Evolutionary conservation across 2,329 filamentous ascomycete genomes (phyloP), one percentile per base, ranked within the genome.

Genomic region (Onygena corvina): DNA sequence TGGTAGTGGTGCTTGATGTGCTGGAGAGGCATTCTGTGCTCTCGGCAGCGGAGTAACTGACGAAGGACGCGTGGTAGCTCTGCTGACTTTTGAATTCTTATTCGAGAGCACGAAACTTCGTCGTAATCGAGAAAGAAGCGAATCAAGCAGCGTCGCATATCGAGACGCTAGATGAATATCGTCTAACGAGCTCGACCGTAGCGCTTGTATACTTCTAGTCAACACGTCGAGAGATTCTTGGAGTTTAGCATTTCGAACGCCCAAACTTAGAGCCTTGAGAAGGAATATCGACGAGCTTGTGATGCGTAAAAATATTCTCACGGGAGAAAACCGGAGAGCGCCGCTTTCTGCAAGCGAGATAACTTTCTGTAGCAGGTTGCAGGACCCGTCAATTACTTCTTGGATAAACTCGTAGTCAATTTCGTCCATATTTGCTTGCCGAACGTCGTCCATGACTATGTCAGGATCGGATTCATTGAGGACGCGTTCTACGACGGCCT

Each of bases 231-330:
- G 63, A 0, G 70, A 72, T 25, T 69, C 68, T 47, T 69, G 67
- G 4, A 76, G 58, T 42, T 73, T 73, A 4, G 71, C 67, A 50
- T 74, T 71, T 1, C 71, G 65, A 1, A 71, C 68, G 0, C 73
- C 73, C 31, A 76, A 48, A 50, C 72, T 75, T 11, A 76, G 57
- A 0, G 71, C 72, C 56, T 69, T 69, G 56, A 77, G 69, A 2
- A 77, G 61, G 50, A 77, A 76, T 3, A 79, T 75, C 0, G 75
- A 76, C 0, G 73, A 72, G 2, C 72, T 75, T 2, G 72, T 76
- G 40, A 76, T 71, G 20, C 75, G 70, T 2, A 77, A 60, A 48
- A 76, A 75, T 11, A 76, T 72, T 14, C 74, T 65, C 1, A 76
- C 71, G 0, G 75, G 76, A 0, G 69, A 73, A 53, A 73, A 77